Evolutionary conservation across 2,329 filamentous ascomycete genomes (phyloP).

Genomic region (Biscogniauxia marginata): DNA sequence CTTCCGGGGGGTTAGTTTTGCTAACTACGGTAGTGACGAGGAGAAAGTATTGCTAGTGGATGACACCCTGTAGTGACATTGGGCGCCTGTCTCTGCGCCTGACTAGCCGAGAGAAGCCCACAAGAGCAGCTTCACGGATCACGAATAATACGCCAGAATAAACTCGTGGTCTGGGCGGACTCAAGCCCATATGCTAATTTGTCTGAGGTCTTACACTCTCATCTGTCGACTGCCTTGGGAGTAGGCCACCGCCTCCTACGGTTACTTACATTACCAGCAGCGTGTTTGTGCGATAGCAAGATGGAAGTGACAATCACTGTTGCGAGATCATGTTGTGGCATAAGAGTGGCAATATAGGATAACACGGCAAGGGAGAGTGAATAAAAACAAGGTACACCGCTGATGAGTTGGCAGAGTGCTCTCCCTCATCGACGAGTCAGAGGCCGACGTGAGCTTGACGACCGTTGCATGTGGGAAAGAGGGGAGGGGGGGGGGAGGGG

Average conservation of each 20-base stretch:
- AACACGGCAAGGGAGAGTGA: background rate
- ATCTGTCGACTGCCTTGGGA: background rate
- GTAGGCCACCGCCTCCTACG: background rate
- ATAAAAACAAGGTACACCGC: background rate
- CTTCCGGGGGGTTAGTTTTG: slow-evolving; percentile 9
- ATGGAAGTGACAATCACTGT: background rate
- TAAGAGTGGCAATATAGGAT: background rate
- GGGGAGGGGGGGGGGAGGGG: too few species aligned
- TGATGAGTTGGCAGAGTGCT: background rate
- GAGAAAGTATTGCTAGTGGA: background rate
- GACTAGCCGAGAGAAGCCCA: background rate
- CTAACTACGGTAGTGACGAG: background rate
- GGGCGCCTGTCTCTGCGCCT: background rate
- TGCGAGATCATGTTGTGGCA: background rate
- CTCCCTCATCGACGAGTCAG: background rate
- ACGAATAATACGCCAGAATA: background rate
- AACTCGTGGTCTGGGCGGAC: background rate
- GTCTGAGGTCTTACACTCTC: background rate
- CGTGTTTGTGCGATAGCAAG: background rate
- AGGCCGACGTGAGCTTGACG: background rate
- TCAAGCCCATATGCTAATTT: background rate
- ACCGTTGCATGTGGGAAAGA: background rate
- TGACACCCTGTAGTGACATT: background rate
- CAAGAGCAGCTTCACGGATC: background rate
- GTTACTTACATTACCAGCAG: background rate